Percentiles rank a stretch among this genome's conserved stretches.
phyloP scores from a whole-genome alignment of 768 basidiomycete species.

The Leucocoprinus sp. region DNA sequence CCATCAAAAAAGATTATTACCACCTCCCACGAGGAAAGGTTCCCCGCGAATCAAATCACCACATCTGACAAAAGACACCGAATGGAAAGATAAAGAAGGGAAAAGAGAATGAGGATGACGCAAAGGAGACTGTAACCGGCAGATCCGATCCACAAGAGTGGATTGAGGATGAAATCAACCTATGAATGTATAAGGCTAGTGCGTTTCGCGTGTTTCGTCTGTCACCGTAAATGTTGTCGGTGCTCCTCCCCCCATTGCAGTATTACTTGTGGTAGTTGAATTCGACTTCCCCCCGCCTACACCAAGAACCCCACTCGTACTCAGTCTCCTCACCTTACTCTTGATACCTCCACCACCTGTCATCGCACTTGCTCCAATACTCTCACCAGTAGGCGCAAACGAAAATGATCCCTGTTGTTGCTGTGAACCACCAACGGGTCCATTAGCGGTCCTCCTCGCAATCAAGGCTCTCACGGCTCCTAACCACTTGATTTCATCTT shows the following conservation, averaged over 20 bases:
- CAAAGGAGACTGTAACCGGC: too few relatives aligned
- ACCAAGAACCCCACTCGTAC: constrained; percentile 24
- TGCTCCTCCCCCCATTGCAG: background rate
- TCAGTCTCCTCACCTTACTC: constrained; percentile 39
- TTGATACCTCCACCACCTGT: constrained; percentile 28
- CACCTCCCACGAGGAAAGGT: too few relatives aligned
- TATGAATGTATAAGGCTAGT: background rate
- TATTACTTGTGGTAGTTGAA: background rate
- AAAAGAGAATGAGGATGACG: too few relatives aligned
- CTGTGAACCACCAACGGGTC: constrained; percentile 36
- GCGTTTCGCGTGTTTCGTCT: constrained; percentile 3
- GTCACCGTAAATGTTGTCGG: background rate
- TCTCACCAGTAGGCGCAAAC: background rate
- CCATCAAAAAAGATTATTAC: too few relatives aligned
- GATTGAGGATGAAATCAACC: background rate
- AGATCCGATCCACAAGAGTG: too few relatives aligned
- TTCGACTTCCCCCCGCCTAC: constrained; percentile 8
- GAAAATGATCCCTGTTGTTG: constrained; percentile 3
- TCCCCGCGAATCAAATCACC: too few relatives aligned
- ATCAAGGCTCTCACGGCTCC: constrained; percentile 91
- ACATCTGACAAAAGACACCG: background rate
- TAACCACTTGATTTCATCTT: constrained; percentile 98
- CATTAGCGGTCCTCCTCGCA: constrained; percentile 46
- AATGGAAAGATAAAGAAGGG: background rate
- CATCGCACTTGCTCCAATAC: constrained; percentile 9